Base-by-base conservation (phyloP, 176 grass and related monocot species). In the Carex scoparia region DNA sequence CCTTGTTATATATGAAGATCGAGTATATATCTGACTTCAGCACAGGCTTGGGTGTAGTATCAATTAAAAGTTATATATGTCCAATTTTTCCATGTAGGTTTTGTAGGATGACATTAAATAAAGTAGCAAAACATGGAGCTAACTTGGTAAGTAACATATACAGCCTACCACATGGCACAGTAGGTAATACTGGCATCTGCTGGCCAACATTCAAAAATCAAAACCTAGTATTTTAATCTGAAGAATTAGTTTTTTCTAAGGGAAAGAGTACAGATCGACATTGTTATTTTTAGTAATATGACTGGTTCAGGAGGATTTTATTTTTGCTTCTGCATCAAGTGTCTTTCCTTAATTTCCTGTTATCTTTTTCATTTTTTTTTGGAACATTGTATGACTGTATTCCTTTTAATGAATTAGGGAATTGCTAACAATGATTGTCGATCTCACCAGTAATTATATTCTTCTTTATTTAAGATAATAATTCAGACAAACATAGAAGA, bases 271-370 rank as follows among this genome's bases (percentile, higher is more conserved):
- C 15, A 42, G 4, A 23, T 23, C 23, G 23, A 70, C 13, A 42
- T 18, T 71, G 4, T 71, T n/a, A 71, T 18, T 71, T 71, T 71
- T 72, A 72, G 38, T 72, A 48, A 72, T 72, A 44, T 72, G 69
- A 72, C 69, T 72, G 23, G 2, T 46, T 40, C 37, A 44, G 38
- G 9, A 72, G 13, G 16, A 15, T 4, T 1, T 4, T 14, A 27
- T 14, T 38, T 69, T 38, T 72, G 4, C 6, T 42, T 42, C 67
- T 69, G 31, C 33, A 42, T 42, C 33, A 69, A 69, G 67, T 38
- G 5, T 8, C 33, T 69, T 18, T 69, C 12, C 16, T 40, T 23
- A 23, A 23, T 23, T 7, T 11, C 35, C 5, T 40, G 4, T 69
- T 8, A 23, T 18, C 7, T 69, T 42, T 69, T 69, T 38, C 13